phyloP scores from a whole-genome alignment of 768 basidiomycete genomes.

The Amanita jacksonii region DNA sequence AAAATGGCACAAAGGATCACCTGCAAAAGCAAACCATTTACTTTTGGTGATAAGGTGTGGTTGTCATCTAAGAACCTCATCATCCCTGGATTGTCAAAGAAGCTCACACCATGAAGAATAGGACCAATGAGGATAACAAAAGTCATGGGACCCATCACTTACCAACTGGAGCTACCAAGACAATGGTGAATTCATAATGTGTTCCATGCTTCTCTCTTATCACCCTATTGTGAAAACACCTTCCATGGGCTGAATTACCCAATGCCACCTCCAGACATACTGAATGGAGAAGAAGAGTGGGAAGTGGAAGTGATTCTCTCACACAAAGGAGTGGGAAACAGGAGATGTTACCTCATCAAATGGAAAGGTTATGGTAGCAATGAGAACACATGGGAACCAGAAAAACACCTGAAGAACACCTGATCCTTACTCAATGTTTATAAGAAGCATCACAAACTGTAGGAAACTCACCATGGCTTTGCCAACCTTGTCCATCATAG shows the following conservation, averaged over 20 bases:
- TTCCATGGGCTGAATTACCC: slow-evolving; percentile 2
- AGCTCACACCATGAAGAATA: slow-evolving; percentile 8
- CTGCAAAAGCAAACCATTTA: background rate
- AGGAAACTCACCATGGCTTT: too few relatives aligned
- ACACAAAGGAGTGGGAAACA: background rate
- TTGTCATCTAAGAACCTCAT: too few relatives aligned
- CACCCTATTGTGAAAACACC: slow-evolving; percentile 5
- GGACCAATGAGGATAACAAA: slow-evolving; percentile 13
- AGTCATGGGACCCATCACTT: slow-evolving; percentile 11
- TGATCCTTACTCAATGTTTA: too few relatives aligned
- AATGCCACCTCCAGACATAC: slow-evolving; percentile 7
- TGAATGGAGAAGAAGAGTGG: slow-evolving; percentile 8
- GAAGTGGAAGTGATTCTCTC: slow-evolving; percentile 9
- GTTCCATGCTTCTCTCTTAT: slow-evolving; percentile 9
- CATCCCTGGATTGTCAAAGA: background rate
- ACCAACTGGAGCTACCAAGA: slow-evolving; percentile 8
- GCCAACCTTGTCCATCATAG: too few relatives aligned
- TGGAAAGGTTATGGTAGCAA: too few relatives aligned
- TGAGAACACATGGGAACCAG: too few relatives aligned
- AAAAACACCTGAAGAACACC: too few relatives aligned
- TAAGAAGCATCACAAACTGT: too few relatives aligned
- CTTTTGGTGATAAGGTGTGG: background rate
- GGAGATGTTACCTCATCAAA: too few relatives aligned
- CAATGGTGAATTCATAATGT: slow-evolving; percentile 3
- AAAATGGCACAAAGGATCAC: background rate